Conservation (phyloP, 305 asterid species). For the Fraxinus baroniana region DNA sequence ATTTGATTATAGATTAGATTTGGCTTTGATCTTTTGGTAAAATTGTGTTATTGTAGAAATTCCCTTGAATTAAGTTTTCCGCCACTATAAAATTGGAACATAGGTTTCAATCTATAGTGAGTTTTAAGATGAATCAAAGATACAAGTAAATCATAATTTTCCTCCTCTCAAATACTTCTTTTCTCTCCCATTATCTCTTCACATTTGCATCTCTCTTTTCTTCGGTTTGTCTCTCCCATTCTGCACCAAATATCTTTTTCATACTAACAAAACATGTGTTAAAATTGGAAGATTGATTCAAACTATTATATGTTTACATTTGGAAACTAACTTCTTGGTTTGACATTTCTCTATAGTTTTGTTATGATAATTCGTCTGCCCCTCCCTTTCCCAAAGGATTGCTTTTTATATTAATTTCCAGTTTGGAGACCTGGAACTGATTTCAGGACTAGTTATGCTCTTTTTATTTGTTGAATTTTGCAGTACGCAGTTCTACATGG, state of each 20-base stretch:
- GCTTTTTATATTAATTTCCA: background rate
- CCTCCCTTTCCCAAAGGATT: background rate
- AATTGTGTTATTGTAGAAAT: background rate
- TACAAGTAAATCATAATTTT: background rate
- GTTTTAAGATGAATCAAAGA: background rate
- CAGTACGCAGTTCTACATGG: slow-evolving; percentile 80
- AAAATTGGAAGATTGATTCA: background rate
- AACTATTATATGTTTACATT: background rate
- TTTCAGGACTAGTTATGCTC: background rate
- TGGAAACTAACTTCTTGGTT: slow-evolving; percentile 9
- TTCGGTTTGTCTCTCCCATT: background rate
- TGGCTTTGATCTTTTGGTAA: background rate
- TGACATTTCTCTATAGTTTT: background rate
- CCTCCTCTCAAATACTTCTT: background rate
- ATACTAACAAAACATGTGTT: background rate
- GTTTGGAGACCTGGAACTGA: background rate
- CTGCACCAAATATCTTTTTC: background rate
- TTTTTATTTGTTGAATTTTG: slow-evolving; percentile 23
- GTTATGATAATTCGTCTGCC: background rate
- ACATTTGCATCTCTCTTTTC: background rate
- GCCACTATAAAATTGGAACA: background rate
- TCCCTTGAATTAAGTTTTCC: background rate
- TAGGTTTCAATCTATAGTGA: background rate
- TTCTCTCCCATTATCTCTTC: background rate
- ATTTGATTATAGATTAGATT: background rate